Evolutionary conservation across 495 filamentous ascomycete species (phyloP), one percentile per base, ranked within the genome.

Genomic region (Tuber aestivum): DNA sequence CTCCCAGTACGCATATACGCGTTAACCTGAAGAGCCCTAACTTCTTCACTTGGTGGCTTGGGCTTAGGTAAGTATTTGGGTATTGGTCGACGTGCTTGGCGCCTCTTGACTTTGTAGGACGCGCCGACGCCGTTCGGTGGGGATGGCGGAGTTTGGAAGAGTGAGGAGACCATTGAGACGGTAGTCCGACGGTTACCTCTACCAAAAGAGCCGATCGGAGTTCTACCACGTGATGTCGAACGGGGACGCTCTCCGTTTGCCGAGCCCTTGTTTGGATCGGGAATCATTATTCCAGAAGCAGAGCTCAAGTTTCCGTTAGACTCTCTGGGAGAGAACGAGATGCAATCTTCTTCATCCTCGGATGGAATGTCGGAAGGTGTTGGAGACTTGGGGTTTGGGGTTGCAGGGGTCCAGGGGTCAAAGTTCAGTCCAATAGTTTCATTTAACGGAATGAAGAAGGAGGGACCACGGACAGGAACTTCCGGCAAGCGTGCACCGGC

Each of bases 1-100:
- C 78, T 79, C n/a, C 78, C 78, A 9, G 78, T 79, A 21, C 78
- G 73, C 78, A 79, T 79, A 41, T 79, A 79, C 70, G 78, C 77
- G 41, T 75, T 75, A 18, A 79, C 72, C 37, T 79, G 78, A 18
- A 79, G 61, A 44, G 10, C 37, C 38, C 77, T 75, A 32, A 76
- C 77, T 23, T 79, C 65, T 2, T 79, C 73, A 69, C 70, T 79
- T 6, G 78, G 77, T 23, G 61, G 44, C n/a, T 73, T 79, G 14
- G 78, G 78, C 38, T 79, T 79, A 0, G 78, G 78, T 32, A 79
- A 41, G 35, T 75, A 79, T 45, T 79, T 79, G 12, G 77, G 45
- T 27, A 79, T 69, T 71, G 75, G 78, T 32, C 76, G 78, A n/a
- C 78, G 78, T 35, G 77, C 76, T 38, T 79, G 78, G 65, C 78